Evolutionary conservation across 352 stramenopile genomes (phyloP), one percentile per base, ranked within the genome.

Genomic region (Blastocystis hominis): DNA sequence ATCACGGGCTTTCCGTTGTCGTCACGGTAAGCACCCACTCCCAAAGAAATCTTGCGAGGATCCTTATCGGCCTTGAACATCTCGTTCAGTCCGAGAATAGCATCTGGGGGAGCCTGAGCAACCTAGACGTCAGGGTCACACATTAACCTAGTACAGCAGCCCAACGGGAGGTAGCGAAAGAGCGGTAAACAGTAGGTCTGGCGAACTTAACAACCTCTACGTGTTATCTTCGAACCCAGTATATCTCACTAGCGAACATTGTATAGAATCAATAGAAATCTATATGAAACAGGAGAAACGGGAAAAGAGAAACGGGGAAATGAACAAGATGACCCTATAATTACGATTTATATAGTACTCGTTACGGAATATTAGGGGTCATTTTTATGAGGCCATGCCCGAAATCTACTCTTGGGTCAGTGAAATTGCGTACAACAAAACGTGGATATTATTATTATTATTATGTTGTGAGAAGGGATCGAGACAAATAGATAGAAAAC

Each of bases 1-100:
- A 90, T 86, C 66, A 78, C 89, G 40, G 90, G 90, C 66, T 96
- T 95, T 88, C 92, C 92, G 62, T 94, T 91, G 88, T 96, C 93
- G 88, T 97, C 94, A 88, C 97, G 93, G 91, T 99, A 99, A 4
- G 97, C 96, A 84, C 97, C 97, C 24, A 98, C 96, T 68, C 97
- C 97, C 36, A 99, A 91, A 92, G 94, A 96, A 4, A 99, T 93
- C 91, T 98, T 98, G 66, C 92, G 89, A 70, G 94, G 59, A 30
- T 30, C 94, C 36, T 92, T 92, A 91, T 97, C 96, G 61, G 62
- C 81, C 81, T 92, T 90, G 86, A 94, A 95, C n/a, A 91, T 88
- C 44, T 91, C 89, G 44, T 89, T 89, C 63, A 92, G 68, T 30
- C 86, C 86, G 3, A 90, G 89, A 86, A 91, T 90, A 30, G 88